Percentiles rank a stretch among this genome's conserved stretches.
Evolutionary conservation across 2,329 filamentous ascomycete species (phyloP).

Genomic region (Myriosclerotinia duriaeana): DNA sequence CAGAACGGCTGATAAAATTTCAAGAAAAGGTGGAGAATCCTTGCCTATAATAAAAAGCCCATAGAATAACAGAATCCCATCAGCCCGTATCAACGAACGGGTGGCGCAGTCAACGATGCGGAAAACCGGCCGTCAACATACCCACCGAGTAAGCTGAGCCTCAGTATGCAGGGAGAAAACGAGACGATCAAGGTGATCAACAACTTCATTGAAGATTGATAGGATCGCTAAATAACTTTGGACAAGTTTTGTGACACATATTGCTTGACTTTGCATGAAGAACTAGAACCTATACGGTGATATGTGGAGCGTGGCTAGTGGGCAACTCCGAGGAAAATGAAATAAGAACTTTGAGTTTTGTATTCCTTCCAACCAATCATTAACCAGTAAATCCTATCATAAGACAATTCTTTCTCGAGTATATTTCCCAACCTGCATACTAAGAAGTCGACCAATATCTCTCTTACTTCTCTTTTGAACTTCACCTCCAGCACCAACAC

Average conservation of each 20-base stretch:
- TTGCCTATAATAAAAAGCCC: background rate
- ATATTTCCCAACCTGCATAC: conserved; percentile 78
- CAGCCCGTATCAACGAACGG: background rate
- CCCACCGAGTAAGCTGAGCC: conserved; percentile 6
- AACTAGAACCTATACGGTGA: conserved; percentile 9
- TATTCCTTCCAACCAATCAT: conserved; percentile 18
- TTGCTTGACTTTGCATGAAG: conserved; percentile 2
- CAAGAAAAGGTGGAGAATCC: background rate
- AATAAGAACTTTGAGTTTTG: conserved; percentile 3
- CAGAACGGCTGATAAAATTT: conserved; percentile 2
- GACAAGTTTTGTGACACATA: conserved; percentile 1
- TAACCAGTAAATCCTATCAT: conserved; percentile 43
- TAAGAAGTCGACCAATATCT: conserved; percentile 75
- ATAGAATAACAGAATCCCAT: background rate
- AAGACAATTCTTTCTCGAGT: conserved; percentile 75
- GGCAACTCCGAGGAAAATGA: background rate
- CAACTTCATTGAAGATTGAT: conserved; percentile 1
- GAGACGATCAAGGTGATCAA: background rate
- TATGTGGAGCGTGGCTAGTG: conserved; percentile 9
- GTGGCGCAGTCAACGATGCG: conserved; percentile 5
- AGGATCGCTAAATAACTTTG: conserved; percentile 16
- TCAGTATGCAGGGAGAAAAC: background rate
- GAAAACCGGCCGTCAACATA: background rate
- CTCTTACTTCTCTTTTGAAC: conserved; percentile 65
- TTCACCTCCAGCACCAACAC: conserved; percentile 69